Percentiles rank a stretch among this genome's conserved stretches.
Evolutionary conservation across 2,329 filamentous ascomycete genomes (phyloP).

Genomic region (Colletotrichum viniferum): DNA sequence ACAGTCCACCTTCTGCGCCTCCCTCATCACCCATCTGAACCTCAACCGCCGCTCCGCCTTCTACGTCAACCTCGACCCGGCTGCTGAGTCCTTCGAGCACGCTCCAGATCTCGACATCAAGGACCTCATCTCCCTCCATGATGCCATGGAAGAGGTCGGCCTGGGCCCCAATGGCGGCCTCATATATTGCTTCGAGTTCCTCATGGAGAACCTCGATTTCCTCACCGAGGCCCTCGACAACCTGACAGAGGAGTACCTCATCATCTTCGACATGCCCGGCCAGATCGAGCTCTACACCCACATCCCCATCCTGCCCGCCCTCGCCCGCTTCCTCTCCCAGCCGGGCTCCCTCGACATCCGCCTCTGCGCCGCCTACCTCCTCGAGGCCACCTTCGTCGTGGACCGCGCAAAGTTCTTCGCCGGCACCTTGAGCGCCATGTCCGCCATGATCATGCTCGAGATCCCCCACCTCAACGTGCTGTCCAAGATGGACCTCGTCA

Average conservation of each 20-base stretch:
- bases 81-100: slow-evolving; percentile 91
- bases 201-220: slow-evolving; percentile 94
- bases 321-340: slow-evolving; percentile 81
- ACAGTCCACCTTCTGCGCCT: slow-evolving; percentile 90
- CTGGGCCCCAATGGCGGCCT: slow-evolving; percentile 91
- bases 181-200: slow-evolving; percentile 96
- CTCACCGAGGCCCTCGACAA: slow-evolving; percentile 83
- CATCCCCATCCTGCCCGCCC: slow-evolving; percentile 85
- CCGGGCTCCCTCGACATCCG: slow-evolving; percentile 84
- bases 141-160: slow-evolving; percentile 95
- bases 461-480: slow-evolving; percentile 95
- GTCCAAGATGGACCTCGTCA: slow-evolving; percentile 97
- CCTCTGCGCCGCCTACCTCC: slow-evolving; percentile 90
- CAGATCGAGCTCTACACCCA: slow-evolving; percentile 99
- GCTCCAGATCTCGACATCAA: slow-evolving; percentile 94
- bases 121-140: slow-evolving; percentile 89
- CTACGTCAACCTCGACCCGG: slow-evolving; percentile 98
- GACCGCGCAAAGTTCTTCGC: slow-evolving; percentile 98
- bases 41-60: slow-evolving; percentile 92
- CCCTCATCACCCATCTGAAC: slow-evolving; percentile 90
- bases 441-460: slow-evolving; percentile 98
- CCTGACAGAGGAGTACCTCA: slow-evolving; percentile 92
- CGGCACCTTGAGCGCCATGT: slow-evolving; percentile 95
- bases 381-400: slow-evolving; percentile 94
- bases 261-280: slow-evolving; percentile 98